phyloP scores from a whole-genome alignment of 768 basidiomycete genomes.

The Hygrocybe punicea region DNA sequence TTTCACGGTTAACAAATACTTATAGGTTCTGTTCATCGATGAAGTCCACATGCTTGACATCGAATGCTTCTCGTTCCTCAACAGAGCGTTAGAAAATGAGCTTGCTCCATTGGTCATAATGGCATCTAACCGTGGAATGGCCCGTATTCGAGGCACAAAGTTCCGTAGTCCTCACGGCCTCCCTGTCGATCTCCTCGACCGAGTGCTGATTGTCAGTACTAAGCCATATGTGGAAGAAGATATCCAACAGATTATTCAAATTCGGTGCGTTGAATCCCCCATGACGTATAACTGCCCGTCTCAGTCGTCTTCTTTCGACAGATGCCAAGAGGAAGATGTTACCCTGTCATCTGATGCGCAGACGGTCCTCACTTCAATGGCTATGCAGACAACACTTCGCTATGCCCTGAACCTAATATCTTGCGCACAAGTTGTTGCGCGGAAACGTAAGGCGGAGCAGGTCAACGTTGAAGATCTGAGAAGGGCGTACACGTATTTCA shows the following conservation, averaged over 20 bases:
- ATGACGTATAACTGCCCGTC: background rate
- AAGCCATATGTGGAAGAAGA: constrained; percentile 80
- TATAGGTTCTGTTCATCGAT: constrained; percentile 94
- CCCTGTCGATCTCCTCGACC: constrained; percentile 90
- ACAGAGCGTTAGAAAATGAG: constrained; percentile 91
- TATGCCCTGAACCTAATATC: constrained; percentile 96
- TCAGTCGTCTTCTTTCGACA: constrained; percentile 25
- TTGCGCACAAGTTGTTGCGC: constrained; percentile 81
- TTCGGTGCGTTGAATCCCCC: constrained; percentile 54
- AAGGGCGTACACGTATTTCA: constrained; percentile 82
- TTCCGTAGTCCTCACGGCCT: constrained; percentile 93
- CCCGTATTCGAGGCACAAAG: constrained; percentile 91
- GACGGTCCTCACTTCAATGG: constrained; percentile 84
- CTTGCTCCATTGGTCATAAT: constrained; percentile 95
- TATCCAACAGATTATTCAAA: constrained; percentile 87
- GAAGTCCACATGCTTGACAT: constrained; percentile 99
- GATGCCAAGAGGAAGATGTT: constrained; percentile 95
- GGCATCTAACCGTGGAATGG: constrained; percentile 96
- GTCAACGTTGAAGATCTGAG: constrained; percentile 86
- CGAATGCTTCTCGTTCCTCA: constrained; percentile 98
- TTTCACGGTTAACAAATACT: background rate
- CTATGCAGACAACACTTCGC: constrained; percentile 82
- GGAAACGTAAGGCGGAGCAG: constrained; percentile 72
- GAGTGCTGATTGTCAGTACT: constrained; percentile 94
- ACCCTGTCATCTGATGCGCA: constrained; percentile 69